Conservation (phyloP, 768 basidiomycete genomes). For the Termitomyces eurrhizus region DNA sequence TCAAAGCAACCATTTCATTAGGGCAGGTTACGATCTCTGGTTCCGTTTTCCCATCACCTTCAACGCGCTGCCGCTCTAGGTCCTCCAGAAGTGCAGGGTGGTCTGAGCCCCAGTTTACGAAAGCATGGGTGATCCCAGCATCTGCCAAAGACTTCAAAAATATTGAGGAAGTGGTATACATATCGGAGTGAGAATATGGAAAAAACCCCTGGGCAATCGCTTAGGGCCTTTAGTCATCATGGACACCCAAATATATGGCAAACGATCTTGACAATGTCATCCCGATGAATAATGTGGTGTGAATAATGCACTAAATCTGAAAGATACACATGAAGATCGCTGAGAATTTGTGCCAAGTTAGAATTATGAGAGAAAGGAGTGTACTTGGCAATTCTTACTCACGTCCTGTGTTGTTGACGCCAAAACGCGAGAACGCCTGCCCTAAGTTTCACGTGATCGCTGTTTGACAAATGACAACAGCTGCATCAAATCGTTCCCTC, state of each 20-base stretch:
- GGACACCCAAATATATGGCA: not conserved
- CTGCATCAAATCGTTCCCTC: not conserved
- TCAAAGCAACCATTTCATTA: constrained; percentile 75
- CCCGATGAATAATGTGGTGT: not conserved
- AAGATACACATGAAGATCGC: not conserved
- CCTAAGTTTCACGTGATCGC: not conserved
- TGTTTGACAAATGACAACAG: too few relatives aligned
- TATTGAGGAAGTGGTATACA: constrained; percentile 59
- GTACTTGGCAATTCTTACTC: not conserved
- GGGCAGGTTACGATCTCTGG: constrained; percentile 64
- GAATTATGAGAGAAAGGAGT: not conserved
- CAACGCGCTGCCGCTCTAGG: constrained; percentile 49
- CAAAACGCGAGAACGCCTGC: not conserved
- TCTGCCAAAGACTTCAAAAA: constrained; percentile 52
- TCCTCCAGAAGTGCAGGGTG: constrained; percentile 73
- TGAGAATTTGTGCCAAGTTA: not conserved
- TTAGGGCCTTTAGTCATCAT: not conserved
- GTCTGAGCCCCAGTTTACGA: constrained; percentile 78
- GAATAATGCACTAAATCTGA: not conserved
- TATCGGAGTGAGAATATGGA: constrained; percentile 14
- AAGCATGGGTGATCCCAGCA: constrained; percentile 62
- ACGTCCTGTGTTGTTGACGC: not conserved
- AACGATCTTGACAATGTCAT: not conserved
- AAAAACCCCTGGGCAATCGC: not conserved
- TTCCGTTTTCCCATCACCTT: constrained; percentile 30